Base-by-base conservation (phyloP, 306 rosid genomes). In the Vachellia collinsii region DNA sequence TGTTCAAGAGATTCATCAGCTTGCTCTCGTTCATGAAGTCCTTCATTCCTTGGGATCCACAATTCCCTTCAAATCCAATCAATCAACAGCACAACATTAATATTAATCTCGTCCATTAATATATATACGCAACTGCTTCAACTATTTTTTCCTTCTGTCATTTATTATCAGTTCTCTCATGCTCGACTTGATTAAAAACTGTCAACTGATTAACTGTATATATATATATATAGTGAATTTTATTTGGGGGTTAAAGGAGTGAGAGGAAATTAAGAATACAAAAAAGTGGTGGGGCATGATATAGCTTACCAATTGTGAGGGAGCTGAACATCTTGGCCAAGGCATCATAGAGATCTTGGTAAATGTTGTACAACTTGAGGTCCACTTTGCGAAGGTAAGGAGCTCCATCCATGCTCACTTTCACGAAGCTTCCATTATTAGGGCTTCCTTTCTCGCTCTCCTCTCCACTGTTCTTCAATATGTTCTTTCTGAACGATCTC, bases 341-440 rank as follows among this genome's bases (percentile, higher is more conserved):
- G 84, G 98, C 94, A 85, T 90, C 90, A 56, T 89, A 91, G 83
- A 95, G 98, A n/a, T 93, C 61, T 20, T 85, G 90, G 90, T 95
- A 95, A 76, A 83, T 80, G 39, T 76, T 89, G 89, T 87, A 91
- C 64, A 87, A 80, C 70, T 53, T 87, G 72, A 95, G 82, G 79
- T 93, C 99, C 38, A 95, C 91, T 50, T 95, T 93, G 61, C 99
- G 97, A 44, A 95, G 99, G 61, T 93, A 95, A 43, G 99, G 99
- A 37, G 99, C 99, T 39, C 99, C 99, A 46, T 95, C 97, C 90
- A 95, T 88, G 92, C 98, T 93, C 1, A 95, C 99, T 88, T 95
- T 93, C 66, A 95, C 97, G 69, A 91, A 85, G 58, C 86, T 86
- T 56, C 70, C 85, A 3, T 42, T 68, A 68, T 68, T 68, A 41